Evolutionary conservation across 2,329 filamentous ascomycete genomes (phyloP).

Genomic region (Verticillium alfalfae): DNA sequence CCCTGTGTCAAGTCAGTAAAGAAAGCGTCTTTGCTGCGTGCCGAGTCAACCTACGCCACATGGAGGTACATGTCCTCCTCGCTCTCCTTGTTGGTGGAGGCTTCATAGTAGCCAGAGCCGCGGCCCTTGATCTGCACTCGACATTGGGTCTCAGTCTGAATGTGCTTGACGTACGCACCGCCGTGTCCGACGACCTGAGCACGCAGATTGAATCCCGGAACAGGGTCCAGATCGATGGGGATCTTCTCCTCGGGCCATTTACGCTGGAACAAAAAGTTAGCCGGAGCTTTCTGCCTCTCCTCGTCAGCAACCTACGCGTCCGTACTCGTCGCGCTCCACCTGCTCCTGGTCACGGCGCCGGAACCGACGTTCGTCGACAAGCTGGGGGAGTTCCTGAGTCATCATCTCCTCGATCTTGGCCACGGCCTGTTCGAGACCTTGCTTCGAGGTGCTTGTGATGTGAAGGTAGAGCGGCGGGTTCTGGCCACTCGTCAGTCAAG

Average conservation of each 20-base stretch:
- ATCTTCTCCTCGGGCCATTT: constrained; percentile 99
- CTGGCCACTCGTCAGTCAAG: constrained; percentile 37
- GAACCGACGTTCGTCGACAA: constrained; percentile 92
- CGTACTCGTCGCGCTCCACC: constrained; percentile 85
- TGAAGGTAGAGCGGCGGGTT: constrained; percentile 93
- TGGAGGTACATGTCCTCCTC: constrained; percentile 97
- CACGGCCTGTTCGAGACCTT: constrained; percentile 85
- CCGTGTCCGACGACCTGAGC: constrained; percentile 94
- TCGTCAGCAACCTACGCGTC: constrained; percentile 59
- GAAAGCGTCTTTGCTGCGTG: too few species aligned
- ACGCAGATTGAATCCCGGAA: constrained; percentile 91
- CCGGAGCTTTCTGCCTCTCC: neutral
- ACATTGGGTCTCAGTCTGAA: constrained; percentile 90
- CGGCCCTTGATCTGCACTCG: constrained; percentile 97
- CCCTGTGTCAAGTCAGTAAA: constrained; percentile 47
- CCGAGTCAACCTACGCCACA: constrained; percentile 66
- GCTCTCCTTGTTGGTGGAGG: constrained; percentile 80
- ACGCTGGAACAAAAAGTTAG: constrained; percentile 51
- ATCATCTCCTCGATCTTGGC: constrained; percentile 89
- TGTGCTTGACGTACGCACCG: constrained; percentile 95
- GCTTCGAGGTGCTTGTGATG: constrained; percentile 86
- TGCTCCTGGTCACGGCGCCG: constrained; percentile 74
- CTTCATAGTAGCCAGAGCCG: constrained; percentile 90
- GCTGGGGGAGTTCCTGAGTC: constrained; percentile 89
- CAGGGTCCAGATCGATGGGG: constrained; percentile 80